Base-by-base conservation (phyloP, 768 basidiomycete species). In the Rhodotorula graminis region DNA sequence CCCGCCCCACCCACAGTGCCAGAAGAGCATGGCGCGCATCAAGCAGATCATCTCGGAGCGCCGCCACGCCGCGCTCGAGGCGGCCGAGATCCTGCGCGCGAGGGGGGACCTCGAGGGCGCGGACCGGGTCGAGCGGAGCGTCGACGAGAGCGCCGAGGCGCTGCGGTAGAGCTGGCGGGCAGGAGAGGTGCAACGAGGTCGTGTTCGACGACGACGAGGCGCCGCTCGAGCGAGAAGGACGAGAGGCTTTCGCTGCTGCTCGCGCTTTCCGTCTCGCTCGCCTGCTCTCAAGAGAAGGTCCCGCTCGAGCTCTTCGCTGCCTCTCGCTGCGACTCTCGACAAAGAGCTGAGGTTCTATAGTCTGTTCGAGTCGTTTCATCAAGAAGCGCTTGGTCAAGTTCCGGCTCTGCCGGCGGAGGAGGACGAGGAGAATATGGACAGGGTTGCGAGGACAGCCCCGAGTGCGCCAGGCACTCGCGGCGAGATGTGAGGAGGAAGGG, bases 21-120 rank as follows among this genome's bases (percentile, higher is more conserved):
- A 90, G 31, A 95, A 93, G 84, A 89, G 91, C 29, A 95, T 96
- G 93, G 92, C 91, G n/a, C 88, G 92, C 29, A 92, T 98, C 81
- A 98, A 98, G 81, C 88, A 86, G 70, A 88, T 97, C 31, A 84
- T 97, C 61, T 92, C 92, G 79, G 94, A 98, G 80, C 88, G 96
- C 49, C 85, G 93, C 58, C 80, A 92, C 33, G 92, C 91, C 16
- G 90, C 92, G 72, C 87, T 90, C 72, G 87, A 89, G 19, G 91
- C 91, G 2, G 74, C 75, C n/a, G 60, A 62, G 61, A 70, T 76
- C 52, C 44, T 76, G 25, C 40, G 75, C 8, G 42, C 21, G 16
- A 37, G 65, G 12, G 75, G 72, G 6, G 56, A 68, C 40, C 8
- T 31, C n/a, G 60, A 15, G 27, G n/a, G 37, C 15, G 60, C 60